Conservation (phyloP, 2,329 filamentous ascomycete species). For the Penicillium hordei region DNA sequence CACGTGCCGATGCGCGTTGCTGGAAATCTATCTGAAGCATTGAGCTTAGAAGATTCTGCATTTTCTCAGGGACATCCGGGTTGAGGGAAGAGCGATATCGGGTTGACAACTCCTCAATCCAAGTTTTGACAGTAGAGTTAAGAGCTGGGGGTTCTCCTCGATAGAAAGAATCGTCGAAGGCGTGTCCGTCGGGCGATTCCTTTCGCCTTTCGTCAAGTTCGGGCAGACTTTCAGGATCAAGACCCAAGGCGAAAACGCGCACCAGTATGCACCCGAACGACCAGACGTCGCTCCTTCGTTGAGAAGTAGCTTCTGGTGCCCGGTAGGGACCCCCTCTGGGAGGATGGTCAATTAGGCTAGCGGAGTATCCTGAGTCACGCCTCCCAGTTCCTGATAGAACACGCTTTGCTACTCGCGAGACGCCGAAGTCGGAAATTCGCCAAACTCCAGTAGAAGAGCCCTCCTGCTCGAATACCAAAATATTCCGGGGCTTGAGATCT, state of each 20-base stretch:
- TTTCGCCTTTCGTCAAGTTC: neutral
- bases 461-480: conserved; percentile 17
- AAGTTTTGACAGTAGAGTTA: neutral
- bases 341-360: too few species aligned
- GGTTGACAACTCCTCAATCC: neutral
- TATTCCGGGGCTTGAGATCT: conserved; percentile 14
- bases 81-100: neutral
- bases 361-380: neutral
- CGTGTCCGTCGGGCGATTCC: neutral
- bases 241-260: conserved; percentile 16
- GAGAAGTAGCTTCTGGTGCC: conserved; percentile 11
- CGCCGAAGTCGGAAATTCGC: conserved; percentile 29
- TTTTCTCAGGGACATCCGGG: neutral
- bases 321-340: conserved; percentile 3
- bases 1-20: neutral
- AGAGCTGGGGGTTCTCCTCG: neutral
- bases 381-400: neutral
- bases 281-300: conserved; percentile 21
- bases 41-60: neutral
- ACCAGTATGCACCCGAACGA: conserved; percentile 25
- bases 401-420: conserved; percentile 9
- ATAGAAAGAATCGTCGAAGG: neutral
- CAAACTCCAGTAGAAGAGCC: conserved; percentile 19
- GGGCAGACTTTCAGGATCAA: conserved; percentile 1
- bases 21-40: neutral